phyloP scores from a whole-genome alignment of 176 grass and related monocot species.

The Oryza meyeriana region DNA sequence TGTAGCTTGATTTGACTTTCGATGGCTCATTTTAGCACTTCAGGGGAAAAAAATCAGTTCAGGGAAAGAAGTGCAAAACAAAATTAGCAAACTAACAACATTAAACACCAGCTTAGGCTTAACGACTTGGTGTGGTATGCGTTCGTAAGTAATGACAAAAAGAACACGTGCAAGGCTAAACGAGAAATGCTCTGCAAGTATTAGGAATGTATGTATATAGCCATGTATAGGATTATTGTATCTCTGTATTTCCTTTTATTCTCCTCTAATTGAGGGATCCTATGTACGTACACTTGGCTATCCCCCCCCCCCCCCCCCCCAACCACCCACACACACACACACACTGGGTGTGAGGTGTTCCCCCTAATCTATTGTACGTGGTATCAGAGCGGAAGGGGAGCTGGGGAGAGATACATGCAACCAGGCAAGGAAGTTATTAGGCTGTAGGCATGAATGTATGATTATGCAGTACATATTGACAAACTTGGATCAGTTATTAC shows the following conservation, averaged over 20 bases:
- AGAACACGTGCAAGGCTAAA: not conserved
- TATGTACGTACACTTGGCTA: too few relatives aligned
- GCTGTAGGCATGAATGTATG: not conserved
- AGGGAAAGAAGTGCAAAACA: not conserved
- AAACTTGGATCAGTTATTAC: not conserved
- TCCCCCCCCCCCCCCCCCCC: too few relatives aligned
- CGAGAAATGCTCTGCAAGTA: not conserved
- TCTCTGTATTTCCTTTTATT: too few relatives aligned
- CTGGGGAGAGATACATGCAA: not conserved
- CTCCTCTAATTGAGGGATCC: too few relatives aligned
- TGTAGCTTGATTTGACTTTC: conserved; percentile 14
- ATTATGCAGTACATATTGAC: not conserved
- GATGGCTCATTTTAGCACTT: conserved; percentile 36
- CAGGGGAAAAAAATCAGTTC: conserved; percentile 10
- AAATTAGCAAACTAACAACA: conserved; percentile 1
- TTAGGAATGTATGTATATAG: too few relatives aligned
- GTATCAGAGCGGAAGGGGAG: too few relatives aligned
- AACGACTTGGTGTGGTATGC: not conserved
- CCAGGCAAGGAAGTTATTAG: not conserved
- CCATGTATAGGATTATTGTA: too few relatives aligned
- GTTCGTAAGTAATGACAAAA: not conserved
- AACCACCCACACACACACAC: too few relatives aligned
- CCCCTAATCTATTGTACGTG: too few relatives aligned
- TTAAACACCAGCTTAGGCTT: not conserved
- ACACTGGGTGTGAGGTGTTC: too few relatives aligned